Evolutionary conservation across 1,139 yeast species (phyloP), one percentile per base, ranked within the genome.

Genomic region (Pichia terricola): DNA sequence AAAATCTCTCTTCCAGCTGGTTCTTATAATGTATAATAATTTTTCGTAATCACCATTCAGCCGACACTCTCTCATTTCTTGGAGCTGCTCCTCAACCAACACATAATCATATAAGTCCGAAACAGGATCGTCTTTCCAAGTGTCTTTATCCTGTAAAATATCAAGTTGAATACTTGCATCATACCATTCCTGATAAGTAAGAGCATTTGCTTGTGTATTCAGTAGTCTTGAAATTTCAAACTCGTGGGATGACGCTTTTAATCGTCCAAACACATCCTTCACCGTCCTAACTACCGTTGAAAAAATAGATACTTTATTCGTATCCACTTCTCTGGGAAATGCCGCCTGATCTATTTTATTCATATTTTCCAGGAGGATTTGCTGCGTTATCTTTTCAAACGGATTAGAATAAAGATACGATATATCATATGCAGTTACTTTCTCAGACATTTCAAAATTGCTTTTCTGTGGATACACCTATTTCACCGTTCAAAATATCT

Each of bases 1-100:
- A 47, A 87, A 64, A 58, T 88, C 86, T 50, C 98, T 69, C 9
- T 78, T 75, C 85, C 96, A 82, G 32, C 84, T 78, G 0, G 96
- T 89, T 45, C 97, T 65, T 8, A 91, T 77, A 28, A 86, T 66
- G 57, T 85, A 86, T 27, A 89, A 63, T 34, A 91, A 64, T 39
- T 73, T 68, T 45, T 75, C 70, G 54, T 73, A 75, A 57, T 91
- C 85, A 32, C 73, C 70, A 9, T 66, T 56, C 28, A 61, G 46
- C 36, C 96, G 67, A 1, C 91, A 87, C 2, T 63, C 61, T 40
- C 75, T 66, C 69, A 91, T 68, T 47, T 81, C 81, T n/a, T 60
- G 54, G 42, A 87, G 64, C 46, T 79, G 68, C 16, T 63, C 62
- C 48, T 67, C 65, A 1, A 91, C 74, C 38, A 84, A 65, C 46